These are phyloP conservation scores for Antitrichia curtipendula DNA, from an alignment of 225 moss, liverwort and hornwort genomes.

Conservation along the genomic window DNA sequence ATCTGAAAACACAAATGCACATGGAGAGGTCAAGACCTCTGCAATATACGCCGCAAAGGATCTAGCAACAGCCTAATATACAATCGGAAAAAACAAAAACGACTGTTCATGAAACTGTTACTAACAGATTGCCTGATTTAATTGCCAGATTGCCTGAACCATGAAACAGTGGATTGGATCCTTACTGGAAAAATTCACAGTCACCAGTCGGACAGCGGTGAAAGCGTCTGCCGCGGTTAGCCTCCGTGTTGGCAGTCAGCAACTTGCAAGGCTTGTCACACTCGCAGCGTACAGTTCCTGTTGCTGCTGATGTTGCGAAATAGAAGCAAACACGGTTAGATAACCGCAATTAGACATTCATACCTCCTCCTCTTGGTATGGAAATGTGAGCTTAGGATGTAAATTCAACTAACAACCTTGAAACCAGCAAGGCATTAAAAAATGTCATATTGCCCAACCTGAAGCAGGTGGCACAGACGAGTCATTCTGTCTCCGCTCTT, in stretches of 20 bases:
- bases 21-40: neutral
- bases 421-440: neutral
- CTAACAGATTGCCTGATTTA: neutral
- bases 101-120: neutral
- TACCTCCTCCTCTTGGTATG: neutral
- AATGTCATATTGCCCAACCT: conserved; percentile 15
- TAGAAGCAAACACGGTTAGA: neutral
- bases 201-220: conserved; percentile 57
- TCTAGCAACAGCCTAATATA: neutral
- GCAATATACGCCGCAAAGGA: neutral
- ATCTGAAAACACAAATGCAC: conserved; percentile 14
- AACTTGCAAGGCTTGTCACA: conserved; percentile 20
- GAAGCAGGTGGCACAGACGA: conserved; percentile 14
- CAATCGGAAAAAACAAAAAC: neutral
- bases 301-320: neutral
- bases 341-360: neutral
- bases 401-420: neutral
- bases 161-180: neutral
- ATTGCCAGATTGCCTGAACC: neutral
- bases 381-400: neutral
- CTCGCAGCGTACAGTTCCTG: neutral
- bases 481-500: conserved; percentile 17
- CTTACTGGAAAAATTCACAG: conserved; percentile 86
- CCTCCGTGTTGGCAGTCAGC: conserved; percentile 82
- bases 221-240: conserved; percentile 83